Base-by-base conservation (phyloP, 2,329 filamentous ascomycete genomes). In the Fusarium scirpi region DNA sequence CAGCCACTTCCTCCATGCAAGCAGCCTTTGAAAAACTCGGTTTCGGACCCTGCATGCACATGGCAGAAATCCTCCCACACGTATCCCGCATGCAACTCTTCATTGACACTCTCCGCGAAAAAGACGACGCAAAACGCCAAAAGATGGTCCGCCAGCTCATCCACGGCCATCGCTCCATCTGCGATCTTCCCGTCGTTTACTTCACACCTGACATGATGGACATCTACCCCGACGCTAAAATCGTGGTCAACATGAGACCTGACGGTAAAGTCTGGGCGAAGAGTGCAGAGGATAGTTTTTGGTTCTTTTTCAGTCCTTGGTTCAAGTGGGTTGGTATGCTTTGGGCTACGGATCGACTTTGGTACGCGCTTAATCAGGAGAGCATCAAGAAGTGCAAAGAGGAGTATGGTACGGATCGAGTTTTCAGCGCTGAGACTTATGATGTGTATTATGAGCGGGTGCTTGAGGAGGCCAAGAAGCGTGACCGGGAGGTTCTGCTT, bases 181-280 rank as follows among this genome's bases (percentile, higher is more conserved):
- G 73, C 41, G 70, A 81, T 52, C 74, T 80, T 15, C 79, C 80
- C 1, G 76, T 71, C 2, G 69, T 77, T 6, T 70, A 71, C 43
- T 81, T 82, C 63, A 66, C 75, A 0, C 74, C 78, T 12, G 80
- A 81, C 41, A 62, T 82, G 38, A 80, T 81, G 78, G 80, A 82
- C 30, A 77, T 80, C 70, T 82, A 79, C 9, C 79, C 79, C 0
- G 76, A 80, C 5, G 78, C 77, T 2, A 65, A 71, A 2, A 51
- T 82, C 7, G 67, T 82, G 0, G 58, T 82, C 3, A 82, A 82
- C 16, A 69, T 73, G 18, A 76, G 78, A 13, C 64, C 71, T 1
- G 69, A 72, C 25, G 67, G 72, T 13, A 61, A 65, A 8, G 58
- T 65, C 2, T 81, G 79, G 78, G 69, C 72, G 2, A 63, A 51